Percentiles rank a stretch among this genome's conserved stretches.
Conservation (phyloP, 1,139 yeast genomes). For the Magnusiomyces suaveolens region DNA sequence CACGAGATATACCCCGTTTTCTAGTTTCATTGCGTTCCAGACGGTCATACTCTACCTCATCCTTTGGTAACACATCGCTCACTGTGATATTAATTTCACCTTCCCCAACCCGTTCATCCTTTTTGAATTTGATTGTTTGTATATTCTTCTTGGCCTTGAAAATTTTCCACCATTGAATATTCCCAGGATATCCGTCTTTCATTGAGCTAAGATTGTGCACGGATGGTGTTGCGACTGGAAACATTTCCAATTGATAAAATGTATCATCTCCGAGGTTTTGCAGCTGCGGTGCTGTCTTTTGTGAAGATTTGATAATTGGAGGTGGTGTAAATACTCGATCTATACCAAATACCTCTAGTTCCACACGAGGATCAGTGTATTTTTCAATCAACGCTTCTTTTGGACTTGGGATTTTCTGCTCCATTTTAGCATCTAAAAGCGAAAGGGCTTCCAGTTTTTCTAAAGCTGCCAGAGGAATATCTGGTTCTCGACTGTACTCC, state of each 20-base stretch:
- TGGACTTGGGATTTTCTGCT: not conserved
- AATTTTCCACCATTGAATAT: conserved; percentile 21
- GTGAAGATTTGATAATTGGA: not conserved
- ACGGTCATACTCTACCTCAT: conserved; percentile 10
- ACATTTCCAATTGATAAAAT: conserved; percentile 12
- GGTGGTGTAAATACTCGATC: not conserved
- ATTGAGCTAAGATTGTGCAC: conserved; percentile 17
- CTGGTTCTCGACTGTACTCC: not conserved
- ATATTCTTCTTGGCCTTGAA: conserved; percentile 13
- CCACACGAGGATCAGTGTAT: not conserved
- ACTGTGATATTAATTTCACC: conserved; percentile 14
- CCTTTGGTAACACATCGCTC: conserved; percentile 9
- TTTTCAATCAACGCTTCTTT: not conserved
- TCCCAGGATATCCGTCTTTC: conserved; percentile 18
- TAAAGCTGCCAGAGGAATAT: conserved; percentile 1
- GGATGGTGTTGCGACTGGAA: conserved; percentile 19
- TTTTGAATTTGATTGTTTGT: conserved; percentile 11
- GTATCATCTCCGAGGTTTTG: not conserved
- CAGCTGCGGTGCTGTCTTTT: not conserved
- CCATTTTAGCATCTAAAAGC: not conserved
- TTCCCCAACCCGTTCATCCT: conserved; percentile 9
- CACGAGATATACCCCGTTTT: conserved; percentile 5
- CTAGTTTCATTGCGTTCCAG: conserved; percentile 12
- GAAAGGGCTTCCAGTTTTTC: not conserved
- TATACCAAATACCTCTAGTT: not conserved